A percentile compares a stretch with the other conserved stretches of the same genome.
Conservation (phyloP, 169 alveolate species). For the Plasmodium knowlesi region DNA sequence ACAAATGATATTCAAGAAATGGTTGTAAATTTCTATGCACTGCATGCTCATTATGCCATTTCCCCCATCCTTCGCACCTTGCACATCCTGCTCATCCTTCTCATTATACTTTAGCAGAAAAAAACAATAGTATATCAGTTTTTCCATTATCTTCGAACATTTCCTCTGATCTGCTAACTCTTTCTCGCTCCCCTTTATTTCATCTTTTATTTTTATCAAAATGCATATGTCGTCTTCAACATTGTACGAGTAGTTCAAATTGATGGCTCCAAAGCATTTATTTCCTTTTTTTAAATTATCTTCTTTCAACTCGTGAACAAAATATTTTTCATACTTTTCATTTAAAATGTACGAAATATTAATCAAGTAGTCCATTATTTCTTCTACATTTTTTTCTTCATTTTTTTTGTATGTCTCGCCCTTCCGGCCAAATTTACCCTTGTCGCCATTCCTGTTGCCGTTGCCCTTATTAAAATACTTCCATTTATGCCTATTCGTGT, state of each 20-base stretch:
- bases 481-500: neutral
- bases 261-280: slow-evolving; percentile 13
- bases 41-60: slow-evolving; percentile 52
- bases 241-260: slow-evolving; percentile 22
- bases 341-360: slow-evolving; percentile 66
- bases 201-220: slow-evolving; percentile 34
- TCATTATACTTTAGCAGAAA: slow-evolving; percentile 66
- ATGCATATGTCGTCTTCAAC: slow-evolving; percentile 71
- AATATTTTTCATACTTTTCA: slow-evolving; percentile 73
- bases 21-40: slow-evolving; percentile 51
- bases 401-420: neutral
- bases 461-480: slow-evolving; percentile 10
- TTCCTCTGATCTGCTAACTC: slow-evolving; percentile 22
- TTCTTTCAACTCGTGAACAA: slow-evolving; percentile 56
- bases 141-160: slow-evolving; percentile 58
- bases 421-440: neutral
- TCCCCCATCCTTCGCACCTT: neutral
- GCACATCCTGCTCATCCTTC: slow-evolving; percentile 8
- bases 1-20: neutral
- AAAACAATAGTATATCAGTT: slow-evolving; percentile 58
- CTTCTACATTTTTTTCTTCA: slow-evolving; percentile 6
- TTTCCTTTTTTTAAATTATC: slow-evolving; percentile 71
- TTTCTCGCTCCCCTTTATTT: slow-evolving; percentile 41
- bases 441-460: neutral
- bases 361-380: slow-evolving; percentile 35